Conservation (phyloP, 345 rosid species). For the Syzygium grande region DNA sequence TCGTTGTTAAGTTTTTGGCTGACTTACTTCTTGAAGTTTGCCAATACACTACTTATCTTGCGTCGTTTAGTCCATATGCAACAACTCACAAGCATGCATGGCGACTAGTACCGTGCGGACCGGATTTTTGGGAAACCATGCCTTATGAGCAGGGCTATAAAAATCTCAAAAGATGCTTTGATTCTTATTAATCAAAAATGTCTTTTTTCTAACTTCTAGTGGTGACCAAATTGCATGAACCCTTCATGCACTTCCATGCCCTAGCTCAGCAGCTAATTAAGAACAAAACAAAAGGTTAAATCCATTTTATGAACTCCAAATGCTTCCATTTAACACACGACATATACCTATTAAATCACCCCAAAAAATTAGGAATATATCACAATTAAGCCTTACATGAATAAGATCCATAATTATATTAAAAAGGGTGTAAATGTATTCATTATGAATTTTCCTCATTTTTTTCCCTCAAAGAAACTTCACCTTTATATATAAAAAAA, state of each 20-base stretch:
- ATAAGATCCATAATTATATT: neutral
- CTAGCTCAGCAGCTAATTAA: neutral
- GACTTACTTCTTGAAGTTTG: neutral
- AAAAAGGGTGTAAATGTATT: neutral
- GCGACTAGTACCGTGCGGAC: neutral
- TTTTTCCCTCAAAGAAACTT: neutral
- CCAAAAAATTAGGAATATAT: too few relatives aligned
- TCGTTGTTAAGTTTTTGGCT: neutral
- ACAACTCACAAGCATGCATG: neutral
- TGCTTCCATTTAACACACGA: neutral
- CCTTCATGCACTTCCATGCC: neutral
- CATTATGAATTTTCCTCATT: neutral
- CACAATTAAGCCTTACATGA: neutral
- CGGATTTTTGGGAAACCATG: neutral
- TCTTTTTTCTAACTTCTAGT: neutral
- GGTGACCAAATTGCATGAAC: neutral
- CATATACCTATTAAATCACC: neutral
- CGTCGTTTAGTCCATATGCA: neutral
- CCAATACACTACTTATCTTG: neutral
- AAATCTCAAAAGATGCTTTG: neutral
- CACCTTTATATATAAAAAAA: neutral
- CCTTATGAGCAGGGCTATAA: neutral
- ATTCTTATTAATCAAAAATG: fast-evolving
- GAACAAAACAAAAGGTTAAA: neutral
- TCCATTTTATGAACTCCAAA: neutral